These are phyloP conservation scores for Pseudovirgaria hyperparasitica DNA, from an alignment of 2,329 filamentous ascomycete genomes.

Conservation along the genomic window DNA sequence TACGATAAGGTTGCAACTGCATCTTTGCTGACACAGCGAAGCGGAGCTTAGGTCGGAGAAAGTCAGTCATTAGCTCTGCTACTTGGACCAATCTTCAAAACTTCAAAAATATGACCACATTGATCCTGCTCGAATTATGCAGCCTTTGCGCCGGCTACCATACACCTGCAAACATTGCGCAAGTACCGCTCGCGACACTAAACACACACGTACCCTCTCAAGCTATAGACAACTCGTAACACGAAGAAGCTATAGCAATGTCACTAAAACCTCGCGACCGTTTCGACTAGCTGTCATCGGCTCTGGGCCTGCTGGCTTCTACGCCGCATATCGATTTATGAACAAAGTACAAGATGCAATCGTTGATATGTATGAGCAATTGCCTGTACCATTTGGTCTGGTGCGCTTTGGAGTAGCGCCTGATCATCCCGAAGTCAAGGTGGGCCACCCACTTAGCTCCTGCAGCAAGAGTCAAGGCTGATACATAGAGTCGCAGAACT, in stretches of 20 bases:
- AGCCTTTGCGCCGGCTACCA: constrained; percentile 8
- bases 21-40: too few species aligned
- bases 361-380: constrained; percentile 91
- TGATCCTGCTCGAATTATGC: constrained; percentile 11
- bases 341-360: constrained; percentile 56
- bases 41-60: too few species aligned
- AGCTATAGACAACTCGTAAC: constrained; percentile 8
- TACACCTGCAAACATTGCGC: constrained; percentile 18
- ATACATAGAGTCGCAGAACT: constrained; percentile 50
- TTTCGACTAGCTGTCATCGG: constrained; percentile 81
- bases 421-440: constrained; percentile 97
- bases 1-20: too few species aligned
- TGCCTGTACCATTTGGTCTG: constrained; percentile 86
- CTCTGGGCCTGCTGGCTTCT: constrained; percentile 92
- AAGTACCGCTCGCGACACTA: constrained; percentile 11
- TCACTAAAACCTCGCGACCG: constrained; percentile 23
- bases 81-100: too few species aligned
- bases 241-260: constrained; percentile 4
- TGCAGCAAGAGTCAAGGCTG: background rate
- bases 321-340: constrained; percentile 78
- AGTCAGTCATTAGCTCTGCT: too few species aligned
- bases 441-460: constrained; percentile 24
- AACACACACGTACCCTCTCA: constrained; percentile 6
- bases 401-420: constrained; percentile 94
- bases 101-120: too few species aligned